Base-by-base conservation (phyloP, 2,329 filamentous ascomycete genomes). In the Botrytis hyacinthi region DNA sequence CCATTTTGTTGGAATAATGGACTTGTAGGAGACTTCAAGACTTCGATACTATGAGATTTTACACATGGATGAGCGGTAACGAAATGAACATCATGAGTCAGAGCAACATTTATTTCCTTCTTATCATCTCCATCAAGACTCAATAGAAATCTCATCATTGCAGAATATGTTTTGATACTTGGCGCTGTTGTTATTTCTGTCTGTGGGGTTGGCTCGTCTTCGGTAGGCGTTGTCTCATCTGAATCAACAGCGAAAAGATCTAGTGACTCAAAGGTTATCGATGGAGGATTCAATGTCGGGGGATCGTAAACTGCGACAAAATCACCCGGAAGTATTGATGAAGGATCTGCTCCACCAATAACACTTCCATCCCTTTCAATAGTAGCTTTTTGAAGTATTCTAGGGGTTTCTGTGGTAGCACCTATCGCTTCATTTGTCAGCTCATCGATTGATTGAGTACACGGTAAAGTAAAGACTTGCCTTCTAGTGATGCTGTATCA, bases 61-160 rank as follows among this genome's bases (percentile, higher is more conserved):
- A 87, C 85, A 77, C 90, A 92, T 0, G 90, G 90, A 76, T 91
- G 89, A 0, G 89, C 89, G 0, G 90, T 91, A 29, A 91, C 87
- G 79, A 92, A 92, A 77, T 87, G 87, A 35, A 91, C 85, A 73
- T 92, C 89, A 76, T 89, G 87, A 9, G 82, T 81, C 16, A 92
- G 80, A 1, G 84, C 74, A n/a, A 81, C 68, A 67, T 79, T 78
- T 12, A 80, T 57, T 59, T 79, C 78, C 70, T 73, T 79, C 42
- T 75, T 76, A 1, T 75, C 73, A 20, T 78, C 76, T 7, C 73
- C 77, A 18, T 75, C 75, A 10, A 73, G 40, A 14, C 75, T 69
- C 8, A 80, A 51, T 18, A 72, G 62, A 67, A 82, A 81, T 20
- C 76, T 74, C 76, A 81, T 78, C 75, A 79, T 78, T 12, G 79